Evolutionary conservation across 495 filamentous ascomycete genomes (phyloP), one percentile per base, ranked within the genome.

Genomic region (Emericellopsis terricola): DNA sequence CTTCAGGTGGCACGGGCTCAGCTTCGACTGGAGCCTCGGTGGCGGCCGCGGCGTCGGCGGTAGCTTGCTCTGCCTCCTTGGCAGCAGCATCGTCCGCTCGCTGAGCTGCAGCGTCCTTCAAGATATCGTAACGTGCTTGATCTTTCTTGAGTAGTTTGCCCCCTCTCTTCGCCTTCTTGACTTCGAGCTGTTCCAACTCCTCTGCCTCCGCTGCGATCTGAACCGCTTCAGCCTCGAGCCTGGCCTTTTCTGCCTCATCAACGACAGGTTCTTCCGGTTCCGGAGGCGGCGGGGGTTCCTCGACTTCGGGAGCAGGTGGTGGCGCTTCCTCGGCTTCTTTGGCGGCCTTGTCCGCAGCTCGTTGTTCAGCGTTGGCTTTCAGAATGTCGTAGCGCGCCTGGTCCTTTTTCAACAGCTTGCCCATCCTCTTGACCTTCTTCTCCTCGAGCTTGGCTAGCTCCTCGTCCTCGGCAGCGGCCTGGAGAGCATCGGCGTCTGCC

Each of bases 111-210:
- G 46, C 56, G 10, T 47, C 48, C 8, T 41, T 51, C 4, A 64
- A 46, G 4, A 50, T 43, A 16, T 58, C 51, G 18, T 56, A 43
- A 29, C 54, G 49, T 15, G 51, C 45, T 26, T 52, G 48, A 3
- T 51, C 51, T 35, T 36, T 49, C 40, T 29, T 38, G 37, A 41
- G 53, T 11, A 37, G 45, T n/a, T 48, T 32, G 42, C 45, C 53
- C n/a, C 14, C 14, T 8, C 17, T 19, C n/a, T 38, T 44, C 21
- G 38, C 33, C 19, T 37, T 47, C 40, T 51, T 57, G 26, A 34
- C 33, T 15, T 26, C 40, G 6, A 57, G 38, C 8, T 32, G 18
- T 5, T 41, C 47, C 15, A 57, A 28, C 23, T 26, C 23, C 11
- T 6, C 23, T 11, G 6, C 23, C 11, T 26, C 23, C 11, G 23